Conservation (phyloP, 768 basidiomycete genomes). For the Lanmaoa rubissima region DNA sequence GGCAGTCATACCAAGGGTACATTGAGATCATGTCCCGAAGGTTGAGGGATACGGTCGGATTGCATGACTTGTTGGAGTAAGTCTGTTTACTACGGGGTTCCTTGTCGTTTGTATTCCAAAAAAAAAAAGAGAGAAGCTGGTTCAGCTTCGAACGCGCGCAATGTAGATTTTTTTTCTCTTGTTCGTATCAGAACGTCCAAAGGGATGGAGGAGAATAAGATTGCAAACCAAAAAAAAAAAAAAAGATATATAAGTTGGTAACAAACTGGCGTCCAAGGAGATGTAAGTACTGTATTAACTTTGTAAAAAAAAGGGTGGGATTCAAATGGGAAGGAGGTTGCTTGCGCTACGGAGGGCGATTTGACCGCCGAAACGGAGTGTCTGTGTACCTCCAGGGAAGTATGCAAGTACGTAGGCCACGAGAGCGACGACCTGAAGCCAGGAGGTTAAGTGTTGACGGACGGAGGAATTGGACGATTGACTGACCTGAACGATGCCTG, state of each 20-base stretch:
- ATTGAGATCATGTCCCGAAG: conserved; percentile 74
- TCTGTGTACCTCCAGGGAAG: conserved; percentile 88
- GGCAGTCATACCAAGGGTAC: conserved; percentile 65
- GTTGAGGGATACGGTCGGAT: conserved; percentile 60
- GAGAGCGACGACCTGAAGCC: conserved; percentile 68
- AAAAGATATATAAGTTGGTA: conserved; percentile 5
- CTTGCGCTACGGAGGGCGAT: conserved; percentile 83
- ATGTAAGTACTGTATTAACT: not conserved
- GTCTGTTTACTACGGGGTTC: not conserved
- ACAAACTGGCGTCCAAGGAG: not conserved
- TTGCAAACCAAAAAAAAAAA: conserved; percentile 5
- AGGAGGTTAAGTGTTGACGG: not conserved
- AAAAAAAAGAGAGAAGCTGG: not conserved
- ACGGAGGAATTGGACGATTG: not conserved
- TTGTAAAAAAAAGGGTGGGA: not conserved
- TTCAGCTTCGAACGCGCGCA: not conserved
- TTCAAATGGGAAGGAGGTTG: conserved; percentile 74
- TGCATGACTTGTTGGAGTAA: conserved; percentile 42
- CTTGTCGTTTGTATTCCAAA: not conserved
- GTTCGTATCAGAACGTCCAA: not conserved
- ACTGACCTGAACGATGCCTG: conserved; percentile 75
- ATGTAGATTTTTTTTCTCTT: not conserved
- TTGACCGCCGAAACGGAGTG: conserved; percentile 75
- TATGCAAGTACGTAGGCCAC: conserved; percentile 90
- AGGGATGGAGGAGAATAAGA: not conserved